A percentile compares a stretch with the other conserved stretches of the same genome.
Evolutionary conservation across 257 asterid genomes (phyloP).

Genomic region (Solanum phureja): DNA sequence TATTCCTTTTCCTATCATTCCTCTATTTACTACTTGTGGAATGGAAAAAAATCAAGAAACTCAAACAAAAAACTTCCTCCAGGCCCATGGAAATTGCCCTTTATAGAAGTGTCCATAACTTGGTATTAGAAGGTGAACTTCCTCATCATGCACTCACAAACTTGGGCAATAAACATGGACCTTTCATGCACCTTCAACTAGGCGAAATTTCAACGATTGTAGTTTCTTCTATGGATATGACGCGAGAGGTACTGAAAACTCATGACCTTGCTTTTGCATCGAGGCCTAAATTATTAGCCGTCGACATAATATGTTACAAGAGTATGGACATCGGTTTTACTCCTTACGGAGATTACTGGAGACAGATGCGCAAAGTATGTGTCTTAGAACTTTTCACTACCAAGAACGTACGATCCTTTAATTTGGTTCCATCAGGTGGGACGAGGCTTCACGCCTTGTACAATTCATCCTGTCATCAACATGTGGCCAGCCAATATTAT

Average conservation of each 20-base stretch:
- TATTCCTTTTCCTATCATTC: not conserved
- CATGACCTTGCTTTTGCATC: not conserved
- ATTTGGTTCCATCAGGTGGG: too few species aligned
- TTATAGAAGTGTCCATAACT: conserved; percentile 28
- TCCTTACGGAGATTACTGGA: too few species aligned
- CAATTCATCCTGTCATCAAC: too few species aligned
- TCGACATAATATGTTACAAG: too few species aligned
- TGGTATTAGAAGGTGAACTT: conserved; percentile 4
- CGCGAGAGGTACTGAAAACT: not conserved
- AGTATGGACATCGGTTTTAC: too few species aligned
- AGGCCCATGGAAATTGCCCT: not conserved
- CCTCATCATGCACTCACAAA: conserved; percentile 6
- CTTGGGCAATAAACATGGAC: conserved; percentile 16
- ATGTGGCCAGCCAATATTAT: too few species aligned
- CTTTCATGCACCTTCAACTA: conserved; percentile 25
- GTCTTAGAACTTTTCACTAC: too few species aligned
- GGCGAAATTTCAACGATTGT: conserved; percentile 19
- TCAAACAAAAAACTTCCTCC: not conserved
- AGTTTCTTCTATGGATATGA: conserved; percentile 16
- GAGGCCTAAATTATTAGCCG: too few species aligned
- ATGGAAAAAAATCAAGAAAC: not conserved
- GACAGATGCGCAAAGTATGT: too few species aligned
- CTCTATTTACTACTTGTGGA: not conserved
- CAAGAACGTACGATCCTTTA: too few species aligned
- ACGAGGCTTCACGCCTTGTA: too few species aligned